Percentiles rank a stretch among this genome's conserved stretches.
phyloP scores from a whole-genome alignment of 169 alveolate species.

The Perkinsus marinus region DNA sequence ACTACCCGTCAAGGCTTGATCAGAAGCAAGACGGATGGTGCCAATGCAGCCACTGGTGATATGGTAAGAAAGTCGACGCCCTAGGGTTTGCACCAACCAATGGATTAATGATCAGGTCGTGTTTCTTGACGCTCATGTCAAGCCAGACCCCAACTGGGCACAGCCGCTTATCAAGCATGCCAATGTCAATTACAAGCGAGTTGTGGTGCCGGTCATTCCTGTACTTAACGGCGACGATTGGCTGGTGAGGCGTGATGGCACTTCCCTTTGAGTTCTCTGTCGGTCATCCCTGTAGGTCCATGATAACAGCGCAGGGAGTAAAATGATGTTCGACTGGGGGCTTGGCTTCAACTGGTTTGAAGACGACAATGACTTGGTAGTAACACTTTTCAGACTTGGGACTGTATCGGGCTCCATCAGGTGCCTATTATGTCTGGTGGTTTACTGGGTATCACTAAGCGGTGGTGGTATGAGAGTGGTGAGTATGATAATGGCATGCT shows the following conservation, averaged over 20 bases:
- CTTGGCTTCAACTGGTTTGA: constrained; percentile 48
- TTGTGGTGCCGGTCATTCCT: constrained; percentile 41
- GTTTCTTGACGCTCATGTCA: constrained; percentile 49
- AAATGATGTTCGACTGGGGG: constrained; percentile 51
- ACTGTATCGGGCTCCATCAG: background rate
- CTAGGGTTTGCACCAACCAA: too few relatives aligned
- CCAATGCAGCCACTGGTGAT: background rate
- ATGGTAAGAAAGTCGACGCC: constrained; percentile 6
- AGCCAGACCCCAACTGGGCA: constrained; percentile 31
- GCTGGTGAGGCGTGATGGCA: constrained; percentile 7
- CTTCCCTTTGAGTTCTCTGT: background rate
- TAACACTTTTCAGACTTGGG: background rate
- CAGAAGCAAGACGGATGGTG: background rate
- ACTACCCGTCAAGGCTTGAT: constrained; percentile 35
- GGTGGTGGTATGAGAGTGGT: constrained; percentile 54
- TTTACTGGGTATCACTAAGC: constrained; percentile 30
- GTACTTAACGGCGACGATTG: constrained; percentile 24
- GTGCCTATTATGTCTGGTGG: constrained; percentile 46
- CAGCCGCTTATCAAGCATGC: constrained; percentile 31
- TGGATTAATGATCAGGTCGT: constrained; percentile 5
- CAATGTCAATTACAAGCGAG: constrained; percentile 35
- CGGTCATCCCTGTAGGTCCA: background rate
- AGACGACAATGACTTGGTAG: constrained; percentile 15
- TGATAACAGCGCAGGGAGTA: constrained; percentile 14
- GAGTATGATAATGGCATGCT: constrained; percentile 37